Percentiles rank a stretch among this genome's conserved stretches.
Conservation (phyloP, 805 yeast species). For the Komagataella ulmi region DNA sequence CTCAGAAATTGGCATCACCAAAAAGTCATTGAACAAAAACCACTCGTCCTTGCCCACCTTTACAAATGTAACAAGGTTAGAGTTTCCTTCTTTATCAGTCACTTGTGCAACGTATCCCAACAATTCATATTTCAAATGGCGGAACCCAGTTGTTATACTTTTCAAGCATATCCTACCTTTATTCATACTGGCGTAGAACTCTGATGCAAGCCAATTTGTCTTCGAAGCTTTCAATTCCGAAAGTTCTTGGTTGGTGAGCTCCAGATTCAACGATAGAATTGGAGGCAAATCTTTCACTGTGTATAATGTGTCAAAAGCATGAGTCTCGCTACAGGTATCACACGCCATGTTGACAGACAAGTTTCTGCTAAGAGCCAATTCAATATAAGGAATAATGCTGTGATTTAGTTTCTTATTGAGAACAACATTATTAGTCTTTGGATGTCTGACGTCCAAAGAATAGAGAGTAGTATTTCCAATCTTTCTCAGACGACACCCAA, state of each 20-base stretch:
- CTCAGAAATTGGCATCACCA: constrained; percentile 64
- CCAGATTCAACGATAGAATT: constrained; percentile 46
- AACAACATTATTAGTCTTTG: background rate
- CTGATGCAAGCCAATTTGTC: constrained; percentile 45
- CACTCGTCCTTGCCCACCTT: constrained; percentile 37
- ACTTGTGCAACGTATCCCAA: constrained; percentile 63
- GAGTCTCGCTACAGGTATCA: constrained; percentile 36
- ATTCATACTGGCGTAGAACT: constrained; percentile 34
- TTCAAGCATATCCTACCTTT: constrained; percentile 25
- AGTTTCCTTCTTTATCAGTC: constrained; percentile 36
- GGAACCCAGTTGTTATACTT: constrained; percentile 12
- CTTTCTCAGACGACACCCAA: constrained; percentile 18
- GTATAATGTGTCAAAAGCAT: constrained; percentile 38
- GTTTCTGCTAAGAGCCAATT: constrained; percentile 41
- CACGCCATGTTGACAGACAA: constrained; percentile 39
- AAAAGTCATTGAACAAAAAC: constrained; percentile 84
- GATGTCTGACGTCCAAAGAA: background rate
- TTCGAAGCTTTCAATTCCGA: constrained; percentile 31
- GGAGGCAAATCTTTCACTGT: constrained; percentile 43
- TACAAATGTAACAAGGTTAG: constrained; percentile 48
- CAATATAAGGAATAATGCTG: constrained; percentile 43
- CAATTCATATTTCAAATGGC: constrained; percentile 37
- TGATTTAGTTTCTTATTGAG: constrained; percentile 10
- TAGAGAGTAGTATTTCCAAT: constrained; percentile 16
- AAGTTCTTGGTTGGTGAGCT: constrained; percentile 41